Base-by-base conservation (phyloP, 2,329 filamentous ascomycete genomes). In the Verticillium longisporum region DNA sequence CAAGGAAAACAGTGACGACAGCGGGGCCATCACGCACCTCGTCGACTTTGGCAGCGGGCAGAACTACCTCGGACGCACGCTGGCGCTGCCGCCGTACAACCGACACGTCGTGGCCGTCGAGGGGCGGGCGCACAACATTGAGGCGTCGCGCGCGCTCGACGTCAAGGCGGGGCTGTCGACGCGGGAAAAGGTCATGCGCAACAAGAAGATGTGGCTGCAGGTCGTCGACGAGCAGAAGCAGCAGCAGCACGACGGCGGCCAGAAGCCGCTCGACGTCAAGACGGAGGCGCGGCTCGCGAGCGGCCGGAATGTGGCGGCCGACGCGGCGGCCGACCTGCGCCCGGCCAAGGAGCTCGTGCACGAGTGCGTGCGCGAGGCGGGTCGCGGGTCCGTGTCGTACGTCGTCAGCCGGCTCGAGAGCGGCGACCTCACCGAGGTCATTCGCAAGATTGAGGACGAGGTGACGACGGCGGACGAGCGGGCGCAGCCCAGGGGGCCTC, bases 41-140 rank as follows among this genome's bases (percentile, higher is more conserved):
- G 88, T 98, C 57, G 95, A 99, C 75, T 97, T 98, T 74, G 95
- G 95, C 33, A 97, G 92, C 59, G 95, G 95, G 0, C 94, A 98
- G 73, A 98, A 97, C 71, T 99, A 99, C 70, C 86, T 99, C 3
- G 94, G 95, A 1, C 84, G 95, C 55, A 90, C 91, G 1, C 80
- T 99, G 61, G 94, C 94, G 14, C 92, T 89, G 64, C 82, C 88
- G 60, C 92, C 93, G 0, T 97, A 96, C 76, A 91, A 93, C 69
- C 87, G 88, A 68, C 86, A 92, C 66, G 89, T 98, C 54, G 87
- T 98, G 60, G 95, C 94, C 1, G 92, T 99, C 37, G 95, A 99
- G 75, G 90, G 92, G 62, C 87, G 88, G 64, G 88, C 91, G 68
- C 86, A 89, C 68, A 97, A 97, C 69, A 96, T 98, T 63, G 84